Conservation (phyloP, 495 filamentous ascomycete genomes). For the Hypoxylon lienhwacheense region DNA sequence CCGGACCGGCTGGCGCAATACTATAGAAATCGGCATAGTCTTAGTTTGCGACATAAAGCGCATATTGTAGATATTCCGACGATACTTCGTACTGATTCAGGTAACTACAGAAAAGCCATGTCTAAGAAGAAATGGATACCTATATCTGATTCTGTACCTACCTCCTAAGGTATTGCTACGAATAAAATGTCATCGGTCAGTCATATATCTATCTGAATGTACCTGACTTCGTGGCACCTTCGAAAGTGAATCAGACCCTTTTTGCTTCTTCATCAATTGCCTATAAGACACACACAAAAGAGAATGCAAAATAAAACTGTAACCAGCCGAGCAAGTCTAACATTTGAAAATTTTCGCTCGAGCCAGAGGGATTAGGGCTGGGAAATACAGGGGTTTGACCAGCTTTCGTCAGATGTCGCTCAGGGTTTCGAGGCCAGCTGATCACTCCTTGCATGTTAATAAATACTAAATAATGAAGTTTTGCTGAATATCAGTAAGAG, state of each 20-base stretch:
- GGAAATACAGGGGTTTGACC: conserved; percentile 33
- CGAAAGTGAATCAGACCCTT: no score
- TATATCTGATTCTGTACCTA: no score
- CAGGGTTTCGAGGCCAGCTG: conserved; percentile 35
- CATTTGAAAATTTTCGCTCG: conserved; percentile 12
- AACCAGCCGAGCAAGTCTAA: conserved; percentile 25
- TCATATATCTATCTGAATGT: no score
- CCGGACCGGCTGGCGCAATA: conserved; percentile 21
- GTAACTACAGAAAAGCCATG: conserved; percentile 21
- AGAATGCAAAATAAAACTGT: no score
- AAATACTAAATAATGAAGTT: conserved; percentile 29
- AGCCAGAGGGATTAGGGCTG: conserved; percentile 32
- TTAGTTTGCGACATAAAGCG: conserved; percentile 17
- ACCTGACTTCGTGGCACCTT: conserved; percentile 13
- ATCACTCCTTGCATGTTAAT: conserved; percentile 31
- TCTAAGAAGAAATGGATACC: conserved; percentile 10
- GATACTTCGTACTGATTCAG: conserved; percentile 9
- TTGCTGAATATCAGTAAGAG: conserved; percentile 14
- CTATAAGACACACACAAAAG: conserved; percentile 19
- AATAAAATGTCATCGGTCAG: no score
- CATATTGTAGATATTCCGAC: conserved; percentile 20
- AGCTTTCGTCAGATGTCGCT: conserved; percentile 31
- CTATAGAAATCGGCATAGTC: conserved; percentile 7
- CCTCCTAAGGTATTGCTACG: no score
- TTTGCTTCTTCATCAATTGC: conserved; percentile 22